Percentiles rank a stretch among this genome's conserved stretches.
These are phyloP conservation scores for Acorus calamus DNA, from an alignment of 106 monocot genomes.

Conservation along the genomic window DNA sequence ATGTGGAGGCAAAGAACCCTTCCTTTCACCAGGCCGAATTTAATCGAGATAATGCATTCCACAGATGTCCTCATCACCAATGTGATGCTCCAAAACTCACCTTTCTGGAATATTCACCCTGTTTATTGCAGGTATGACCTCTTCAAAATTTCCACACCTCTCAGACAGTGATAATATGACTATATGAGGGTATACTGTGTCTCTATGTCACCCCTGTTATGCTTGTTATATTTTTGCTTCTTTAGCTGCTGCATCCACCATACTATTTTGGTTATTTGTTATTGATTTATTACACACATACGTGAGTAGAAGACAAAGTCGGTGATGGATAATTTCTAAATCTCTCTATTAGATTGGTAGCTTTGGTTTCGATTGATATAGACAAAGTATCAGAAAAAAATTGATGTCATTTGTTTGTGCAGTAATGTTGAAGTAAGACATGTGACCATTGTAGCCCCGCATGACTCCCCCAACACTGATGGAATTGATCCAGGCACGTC, in stretches of 20 bases:
- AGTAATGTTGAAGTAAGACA: constrained; percentile 41
- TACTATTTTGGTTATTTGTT: no score
- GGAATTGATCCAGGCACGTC: constrained; percentile 43
- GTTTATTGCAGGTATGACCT: constrained; percentile 75
- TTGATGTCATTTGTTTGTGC: neutral
- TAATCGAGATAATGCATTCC: constrained; percentile 76
- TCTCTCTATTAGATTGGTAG: no score
- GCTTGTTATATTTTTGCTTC: no score
- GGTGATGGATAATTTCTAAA: no score
- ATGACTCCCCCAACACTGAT: constrained; percentile 49
- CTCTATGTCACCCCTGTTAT: no score
- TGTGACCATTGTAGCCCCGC: constrained; percentile 32
- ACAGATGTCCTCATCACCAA: constrained; percentile 70
- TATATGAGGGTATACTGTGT: no score
- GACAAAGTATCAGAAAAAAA: no score
- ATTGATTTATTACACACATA: no score
- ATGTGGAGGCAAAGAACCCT: constrained; percentile 92
- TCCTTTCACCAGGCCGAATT: constrained; percentile 61
- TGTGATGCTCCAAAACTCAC: constrained; percentile 62
- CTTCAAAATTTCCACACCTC: neutral
- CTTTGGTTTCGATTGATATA: no score
- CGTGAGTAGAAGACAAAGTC: no score
- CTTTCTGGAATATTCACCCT: constrained; percentile 97
- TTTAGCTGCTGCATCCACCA: no score
- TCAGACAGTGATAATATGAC: neutral